Percentiles rank a stretch among this genome's conserved stretches.
These are phyloP conservation scores for Helotiales sp. DNA, from an alignment of 2,329 filamentous ascomycete species.

Conservation along the genomic window DNA sequence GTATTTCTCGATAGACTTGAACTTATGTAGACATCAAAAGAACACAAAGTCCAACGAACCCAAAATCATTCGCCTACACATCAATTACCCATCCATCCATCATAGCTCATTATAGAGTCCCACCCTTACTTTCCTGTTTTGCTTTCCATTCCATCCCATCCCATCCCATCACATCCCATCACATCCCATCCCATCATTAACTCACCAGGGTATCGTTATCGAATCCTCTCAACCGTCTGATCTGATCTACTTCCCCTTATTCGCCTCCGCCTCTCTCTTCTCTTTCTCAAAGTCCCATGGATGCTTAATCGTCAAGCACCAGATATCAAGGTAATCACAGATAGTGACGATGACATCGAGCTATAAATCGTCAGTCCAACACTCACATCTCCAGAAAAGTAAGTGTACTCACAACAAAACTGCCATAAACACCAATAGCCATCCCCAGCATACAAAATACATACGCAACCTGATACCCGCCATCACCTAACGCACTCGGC, in stretches of 20 bases:
- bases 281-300: no score
- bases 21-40: no score
- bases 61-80: no score
- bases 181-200: background rate
- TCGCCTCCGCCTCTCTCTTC: slow-evolving; percentile 38
- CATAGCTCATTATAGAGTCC: no score
- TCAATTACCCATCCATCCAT: no score
- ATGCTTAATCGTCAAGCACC: slow-evolving; percentile 97
- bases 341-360: slow-evolving; percentile 95
- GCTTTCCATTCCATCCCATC: no score
- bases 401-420: slow-evolving; percentile 68
- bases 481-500: slow-evolving; percentile 73
- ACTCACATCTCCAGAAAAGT: background rate
- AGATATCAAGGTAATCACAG: slow-evolving; percentile 97
- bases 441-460: slow-evolving; percentile 86
- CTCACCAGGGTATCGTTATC: background rate
- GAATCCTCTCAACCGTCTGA: background rate
- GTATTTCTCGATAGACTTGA: no score
- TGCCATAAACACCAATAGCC: slow-evolving; percentile 89
- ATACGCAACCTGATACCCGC: slow-evolving; percentile 86
- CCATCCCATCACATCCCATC: background rate
- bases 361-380: slow-evolving; percentile 32
- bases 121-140: no score
- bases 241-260: slow-evolving; percentile 27
- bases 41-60: no score